phyloP scores from a whole-genome alignment of 2,329 filamentous ascomycete species.

The Ceratocystis eucalypticola region DNA sequence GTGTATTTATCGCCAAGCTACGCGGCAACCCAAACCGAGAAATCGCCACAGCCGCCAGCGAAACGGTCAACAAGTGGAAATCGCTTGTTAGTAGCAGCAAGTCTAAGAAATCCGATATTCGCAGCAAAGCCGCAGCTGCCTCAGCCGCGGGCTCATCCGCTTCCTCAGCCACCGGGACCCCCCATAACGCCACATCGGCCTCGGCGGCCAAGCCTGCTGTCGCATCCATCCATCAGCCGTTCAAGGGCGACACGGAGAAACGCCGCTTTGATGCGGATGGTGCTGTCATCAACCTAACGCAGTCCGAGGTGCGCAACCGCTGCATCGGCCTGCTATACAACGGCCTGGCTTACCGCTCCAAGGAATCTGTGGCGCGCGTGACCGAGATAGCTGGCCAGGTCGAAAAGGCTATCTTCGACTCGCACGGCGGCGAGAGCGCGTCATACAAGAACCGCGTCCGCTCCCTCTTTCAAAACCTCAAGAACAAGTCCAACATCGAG shows the following conservation, averaged over 20 bases:
- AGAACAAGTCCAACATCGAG: slow-evolving; percentile 73
- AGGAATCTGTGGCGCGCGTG: slow-evolving; percentile 56
- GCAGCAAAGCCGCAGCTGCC: slow-evolving; percentile 28
- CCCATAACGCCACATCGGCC: slow-evolving; percentile 23
- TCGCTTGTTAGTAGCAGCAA: slow-evolving; percentile 58
- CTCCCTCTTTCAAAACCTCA: slow-evolving; percentile 86
- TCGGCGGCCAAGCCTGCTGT: slow-evolving; percentile 26
- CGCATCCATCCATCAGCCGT: slow-evolving; percentile 28
- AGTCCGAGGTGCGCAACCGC: slow-evolving; percentile 60
- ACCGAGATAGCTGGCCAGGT: slow-evolving; percentile 67
- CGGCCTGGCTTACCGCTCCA: slow-evolving; percentile 59
- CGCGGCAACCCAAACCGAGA: slow-evolving; percentile 66
- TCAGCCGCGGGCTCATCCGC: slow-evolving; percentile 30
- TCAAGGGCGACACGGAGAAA: slow-evolving; percentile 58
- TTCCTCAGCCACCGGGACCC: slow-evolving; percentile 36
- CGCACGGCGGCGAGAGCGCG: slow-evolving; percentile 52
- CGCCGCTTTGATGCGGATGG: slow-evolving; percentile 71
- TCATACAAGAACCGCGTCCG: slow-evolving; percentile 80
- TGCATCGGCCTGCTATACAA: slow-evolving; percentile 91
- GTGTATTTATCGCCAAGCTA: slow-evolving; percentile 74
- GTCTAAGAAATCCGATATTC: slow-evolving; percentile 29
- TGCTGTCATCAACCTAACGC: slow-evolving; percentile 63
- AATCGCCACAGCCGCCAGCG: slow-evolving; percentile 60
- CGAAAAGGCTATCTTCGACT: slow-evolving; percentile 60
- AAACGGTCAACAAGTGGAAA: slow-evolving; percentile 82